Evolutionary conservation across 176 grass and related monocot genomes (phyloP), one percentile per base, ranked within the genome.

Genomic region (Puccinellia tenuiflora): DNA sequence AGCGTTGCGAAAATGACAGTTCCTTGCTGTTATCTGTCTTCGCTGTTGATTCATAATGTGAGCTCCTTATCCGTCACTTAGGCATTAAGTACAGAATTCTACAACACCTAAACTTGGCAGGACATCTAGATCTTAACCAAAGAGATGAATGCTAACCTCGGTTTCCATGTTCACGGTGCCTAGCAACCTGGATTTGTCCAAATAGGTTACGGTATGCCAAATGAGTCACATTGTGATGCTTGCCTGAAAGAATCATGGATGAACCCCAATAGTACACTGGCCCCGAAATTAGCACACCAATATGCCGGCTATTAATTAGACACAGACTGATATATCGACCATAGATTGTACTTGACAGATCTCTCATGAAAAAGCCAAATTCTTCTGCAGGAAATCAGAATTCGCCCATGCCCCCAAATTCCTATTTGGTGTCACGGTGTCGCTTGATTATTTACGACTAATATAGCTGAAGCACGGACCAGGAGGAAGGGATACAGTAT

Each of bases 381-480:
- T 22, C 60, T 62, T 76, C 20, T 76, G 37, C 81, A 75, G 21
- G 4, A 50, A 61, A 81, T 45, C 16, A 22, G 35, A 78, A 69
- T 26, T 42, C 16, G 6, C 37, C 45, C 53, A 46, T 65, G 14
- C 46, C 54, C 20, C 42, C 62, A 25, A 35, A 69, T 78, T 67
- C 35, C 16, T 62, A 28, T 52, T 79, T 18, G 80, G 75, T 25
- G 24, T 14, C 34, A 68, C 16, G 75, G 74, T 20, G 17, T 20
- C 35, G 60, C n/a, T 62, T 85, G 43, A 60, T 48, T 56, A 11
- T 52, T 65, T 53, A 73, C 20, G 45, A 68, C 46, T 26, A 84
- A 42, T 73, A 55, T 71, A 63, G 22, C 64, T 74, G 45, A 74
- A 38, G 73, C 29, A 76, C 21, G 33, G 52, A 77, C 78, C 80